Percentiles rank a stretch among this genome's conserved stretches.
Conservation (phyloP, 208 protist genomes). For the Histomonas meleagridis region DNA sequence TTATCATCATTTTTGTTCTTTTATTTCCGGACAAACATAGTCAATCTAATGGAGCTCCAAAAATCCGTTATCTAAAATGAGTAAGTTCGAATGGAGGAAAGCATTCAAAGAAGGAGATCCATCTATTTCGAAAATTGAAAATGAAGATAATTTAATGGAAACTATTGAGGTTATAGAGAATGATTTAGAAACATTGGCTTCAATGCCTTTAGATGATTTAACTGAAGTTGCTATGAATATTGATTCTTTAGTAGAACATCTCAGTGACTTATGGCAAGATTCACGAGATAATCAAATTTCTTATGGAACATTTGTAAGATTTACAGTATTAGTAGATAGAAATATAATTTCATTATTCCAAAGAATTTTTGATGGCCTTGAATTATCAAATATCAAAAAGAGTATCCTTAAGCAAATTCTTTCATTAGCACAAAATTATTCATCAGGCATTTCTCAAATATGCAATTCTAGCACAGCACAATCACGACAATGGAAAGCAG, state of each 20-base stretch:
- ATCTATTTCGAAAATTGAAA: background rate
- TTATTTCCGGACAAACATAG: no score
- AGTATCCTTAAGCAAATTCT: background rate
- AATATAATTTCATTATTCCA: background rate
- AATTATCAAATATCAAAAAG: background rate
- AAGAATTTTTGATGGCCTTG: background rate
- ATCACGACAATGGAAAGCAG: background rate
- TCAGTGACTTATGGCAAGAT: background rate
- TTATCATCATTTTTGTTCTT: no score
- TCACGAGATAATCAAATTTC: background rate
- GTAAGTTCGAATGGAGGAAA: background rate
- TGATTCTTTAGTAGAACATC: background rate
- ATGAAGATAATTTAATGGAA: background rate
- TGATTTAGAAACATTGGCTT: background rate
- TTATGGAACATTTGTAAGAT: background rate
- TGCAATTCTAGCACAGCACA: background rate
- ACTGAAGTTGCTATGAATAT: constrained; percentile 17
- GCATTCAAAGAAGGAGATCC: background rate
- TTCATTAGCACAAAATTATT: background rate
- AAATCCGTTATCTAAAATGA: no score
- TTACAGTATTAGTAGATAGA: background rate
- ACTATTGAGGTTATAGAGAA: background rate
- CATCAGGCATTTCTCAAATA: background rate
- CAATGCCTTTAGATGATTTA: background rate
- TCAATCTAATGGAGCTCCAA: no score